These are phyloP conservation scores for Chalciporus sphaerocephalus DNA, from an alignment of 768 basidiomycete species.

Conservation along the genomic window DNA sequence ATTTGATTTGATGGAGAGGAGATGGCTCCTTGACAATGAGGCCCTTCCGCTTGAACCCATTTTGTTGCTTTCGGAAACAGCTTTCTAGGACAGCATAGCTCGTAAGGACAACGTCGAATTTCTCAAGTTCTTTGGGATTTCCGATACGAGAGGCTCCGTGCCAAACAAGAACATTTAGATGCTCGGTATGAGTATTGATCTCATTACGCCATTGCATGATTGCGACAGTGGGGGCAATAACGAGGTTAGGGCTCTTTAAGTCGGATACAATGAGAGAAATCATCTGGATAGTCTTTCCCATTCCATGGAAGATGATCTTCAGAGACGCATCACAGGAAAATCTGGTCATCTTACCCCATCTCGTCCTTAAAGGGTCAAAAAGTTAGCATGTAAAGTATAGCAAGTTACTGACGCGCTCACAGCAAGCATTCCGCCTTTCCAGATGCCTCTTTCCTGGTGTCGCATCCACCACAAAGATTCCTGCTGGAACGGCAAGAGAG, in stretches of 20 bases:
- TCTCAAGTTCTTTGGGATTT: constrained; percentile 62
- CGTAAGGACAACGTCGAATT: constrained; percentile 87
- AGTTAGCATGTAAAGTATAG: constrained; percentile 6
- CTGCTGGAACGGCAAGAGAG: constrained; percentile 88
- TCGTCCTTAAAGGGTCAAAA: constrained; percentile 53
- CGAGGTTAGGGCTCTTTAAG: constrained; percentile 74
- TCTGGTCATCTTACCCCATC: constrained; percentile 65
- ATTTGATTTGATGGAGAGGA: constrained; percentile 76
- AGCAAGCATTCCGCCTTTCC: constrained; percentile 91
- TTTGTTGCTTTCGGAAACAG: constrained; percentile 88
- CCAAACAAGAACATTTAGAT: constrained; percentile 87
- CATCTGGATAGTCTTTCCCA: constrained; percentile 97
- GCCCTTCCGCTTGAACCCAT: constrained; percentile 87
- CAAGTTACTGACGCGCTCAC: constrained; percentile 40
- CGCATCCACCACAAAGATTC: constrained; percentile 97
- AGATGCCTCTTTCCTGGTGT: constrained; percentile 81
- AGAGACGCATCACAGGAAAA: background rate
- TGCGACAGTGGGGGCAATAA: constrained; percentile 68
- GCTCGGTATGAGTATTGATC: constrained; percentile 79
- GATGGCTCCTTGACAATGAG: constrained; percentile 82
- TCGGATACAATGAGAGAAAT: constrained; percentile 86
- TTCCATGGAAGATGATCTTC: constrained; percentile 40
- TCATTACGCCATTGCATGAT: constrained; percentile 91
- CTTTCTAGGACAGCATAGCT: constrained; percentile 89
- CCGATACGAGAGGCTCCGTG: constrained; percentile 76